Conservation (phyloP, 108 stramenopile genomes). For the Asterionellopsis glacialis region DNA sequence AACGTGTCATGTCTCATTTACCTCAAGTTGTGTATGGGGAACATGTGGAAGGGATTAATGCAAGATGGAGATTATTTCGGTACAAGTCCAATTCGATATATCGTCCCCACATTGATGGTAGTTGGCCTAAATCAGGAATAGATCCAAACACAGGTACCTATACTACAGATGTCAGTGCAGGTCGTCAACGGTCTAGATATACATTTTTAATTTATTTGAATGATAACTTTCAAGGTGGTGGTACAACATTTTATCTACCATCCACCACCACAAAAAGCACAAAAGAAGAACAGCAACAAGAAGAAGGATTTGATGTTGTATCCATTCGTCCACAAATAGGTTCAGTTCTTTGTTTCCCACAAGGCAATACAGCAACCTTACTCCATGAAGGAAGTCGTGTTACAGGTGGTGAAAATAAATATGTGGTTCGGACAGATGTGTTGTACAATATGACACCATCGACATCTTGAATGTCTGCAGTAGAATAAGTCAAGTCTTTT, state of each 20-base stretch:
- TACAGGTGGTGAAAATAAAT: conserved; percentile 33
- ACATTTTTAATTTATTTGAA: conserved; percentile 67
- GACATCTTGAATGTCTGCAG: no score
- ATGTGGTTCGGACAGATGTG: conserved; percentile 66
- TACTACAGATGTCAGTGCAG: conserved; percentile 15
- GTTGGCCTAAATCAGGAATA: conserved; percentile 48
- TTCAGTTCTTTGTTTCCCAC: conserved; percentile 51
- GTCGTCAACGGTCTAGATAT: conserved; percentile 2
- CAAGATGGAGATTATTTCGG: conserved; percentile 53
- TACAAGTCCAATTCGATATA: conserved; percentile 46
- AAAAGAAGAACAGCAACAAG: no score
- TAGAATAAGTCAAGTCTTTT: no score
- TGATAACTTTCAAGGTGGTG: conserved; percentile 64
- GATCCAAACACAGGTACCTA: conserved; percentile 14
- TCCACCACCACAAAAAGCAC: no score
- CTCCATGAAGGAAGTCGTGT: conserved; percentile 60
- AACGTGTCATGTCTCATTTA: conserved; percentile 17
- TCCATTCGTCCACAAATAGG: conserved; percentile 35
- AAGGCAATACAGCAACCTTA: conserved; percentile 42
- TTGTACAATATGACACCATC: no score
- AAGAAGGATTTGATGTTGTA: conserved; percentile 19
- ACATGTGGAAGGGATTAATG: conserved; percentile 31
- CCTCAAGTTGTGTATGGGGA: conserved; percentile 1
- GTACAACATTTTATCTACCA: conserved; percentile 41
- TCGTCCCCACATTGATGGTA: conserved; percentile 67